A percentile compares a stretch with the other conserved stretches of the same genome.
phyloP scores from a whole-genome alignment of 208 protist species.

The Acanthamoeba polyphaga region DNA sequence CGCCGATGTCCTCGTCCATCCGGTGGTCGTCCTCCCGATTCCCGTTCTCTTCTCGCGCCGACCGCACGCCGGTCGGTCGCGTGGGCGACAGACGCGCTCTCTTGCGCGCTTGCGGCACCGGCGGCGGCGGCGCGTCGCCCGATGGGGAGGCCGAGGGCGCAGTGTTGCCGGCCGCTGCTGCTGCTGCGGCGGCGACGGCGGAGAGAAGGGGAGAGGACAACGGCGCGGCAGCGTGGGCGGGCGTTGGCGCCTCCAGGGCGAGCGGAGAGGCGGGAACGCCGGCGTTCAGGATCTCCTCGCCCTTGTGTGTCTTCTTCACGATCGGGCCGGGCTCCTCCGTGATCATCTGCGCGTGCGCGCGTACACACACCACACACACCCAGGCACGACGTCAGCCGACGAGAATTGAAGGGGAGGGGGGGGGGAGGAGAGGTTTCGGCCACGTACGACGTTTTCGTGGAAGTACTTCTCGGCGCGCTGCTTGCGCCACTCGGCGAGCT shows the following conservation, averaged over 20 bases:
- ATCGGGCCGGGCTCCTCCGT: background rate
- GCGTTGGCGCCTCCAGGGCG: background rate
- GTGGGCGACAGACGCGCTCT: background rate
- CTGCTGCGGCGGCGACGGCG: no score
- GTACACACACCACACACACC: no score
- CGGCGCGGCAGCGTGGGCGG: background rate
- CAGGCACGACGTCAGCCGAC: no score
- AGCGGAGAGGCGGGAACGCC: background rate
- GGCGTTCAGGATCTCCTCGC: constrained; percentile 12
- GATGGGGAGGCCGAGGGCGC: no score
- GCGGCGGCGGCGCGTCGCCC: no score
- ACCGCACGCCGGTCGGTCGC: background rate
- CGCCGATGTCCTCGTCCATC: no score
- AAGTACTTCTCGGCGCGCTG: constrained; percentile 37
- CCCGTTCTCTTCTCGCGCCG: background rate
- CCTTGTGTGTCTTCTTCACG: constrained; percentile 63
- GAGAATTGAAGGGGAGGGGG: no score
- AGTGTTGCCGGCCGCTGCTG: no score
- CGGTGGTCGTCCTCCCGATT: no score
- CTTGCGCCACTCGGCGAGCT: constrained; percentile 40
- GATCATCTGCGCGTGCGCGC: no score
- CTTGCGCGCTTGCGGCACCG: background rate
- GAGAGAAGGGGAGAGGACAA: no score
- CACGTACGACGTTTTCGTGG: constrained; percentile 49
- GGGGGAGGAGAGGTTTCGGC: background rate